Base-by-base conservation (phyloP, 257 asterid genomes). In the Gentiana macrophylla region DNA sequence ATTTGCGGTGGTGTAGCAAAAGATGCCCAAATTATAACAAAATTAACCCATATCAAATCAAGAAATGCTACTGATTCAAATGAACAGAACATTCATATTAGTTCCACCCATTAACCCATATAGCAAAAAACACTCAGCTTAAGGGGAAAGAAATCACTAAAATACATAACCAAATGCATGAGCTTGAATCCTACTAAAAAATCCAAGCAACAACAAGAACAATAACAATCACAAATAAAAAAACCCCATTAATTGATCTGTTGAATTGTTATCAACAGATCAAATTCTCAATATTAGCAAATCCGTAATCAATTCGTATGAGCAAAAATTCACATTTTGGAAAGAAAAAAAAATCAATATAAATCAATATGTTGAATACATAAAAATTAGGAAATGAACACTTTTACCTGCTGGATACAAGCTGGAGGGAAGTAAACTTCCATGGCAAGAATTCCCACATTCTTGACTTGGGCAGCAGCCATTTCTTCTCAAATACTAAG, bases 401-500 rank as follows among this genome's bases (percentile, higher is more conserved):
- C 7, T 2, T 44, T 67, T 62, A 89, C 97, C 95, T 89, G 97
- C 70, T 80, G 86, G 82, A 92, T 82, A 78, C 94, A 92, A 72
- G 91, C 77, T 12, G 94, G 97, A 59, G 97, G 99, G 67, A 88
- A 81, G 87, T 92, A 92, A 67, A 92, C 72, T 67, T 92, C 95
- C 86, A 88, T 76, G 43, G 97, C 94, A 72, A 91, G 88, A 63
- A 91, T 84, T 64, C 98, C 98, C n/a, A 91, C 97, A 74, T 91
- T 87, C 70, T 81, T 79, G 58, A 75, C 56, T 32, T 75, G 74
- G 44, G 67, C 66, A 56, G 76, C 80, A 56, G 76, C 80, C 85
- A 79, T 79, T 70, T 70, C 12, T 37, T 24, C 24, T 24, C 24
- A 24, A 24, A 24, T 24, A 24, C 24, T 12, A 55, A 44, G 1